Conservation (phyloP, 2,329 filamentous ascomycete species). For the Juglanconis sp. region DNA sequence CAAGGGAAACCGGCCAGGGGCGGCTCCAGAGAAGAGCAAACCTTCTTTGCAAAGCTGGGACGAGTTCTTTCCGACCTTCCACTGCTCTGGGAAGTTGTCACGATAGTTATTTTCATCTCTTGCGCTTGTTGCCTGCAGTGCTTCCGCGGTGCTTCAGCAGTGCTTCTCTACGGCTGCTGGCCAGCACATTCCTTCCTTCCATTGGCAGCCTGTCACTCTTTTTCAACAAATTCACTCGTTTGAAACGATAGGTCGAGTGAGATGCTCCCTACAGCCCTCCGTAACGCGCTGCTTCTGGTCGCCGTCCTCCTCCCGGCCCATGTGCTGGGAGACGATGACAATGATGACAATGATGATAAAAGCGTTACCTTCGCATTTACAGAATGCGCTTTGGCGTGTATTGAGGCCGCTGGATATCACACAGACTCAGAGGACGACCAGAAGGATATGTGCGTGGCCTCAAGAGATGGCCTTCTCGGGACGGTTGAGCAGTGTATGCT, state of each 20-base stretch:
- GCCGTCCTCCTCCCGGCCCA: slow-evolving; percentile 1
- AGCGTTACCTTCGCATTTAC: slow-evolving; percentile 13
- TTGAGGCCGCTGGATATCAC: slow-evolving; percentile 5
- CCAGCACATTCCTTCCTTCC: slow-evolving; percentile 9
- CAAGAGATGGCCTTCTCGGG: slow-evolving; percentile 12
- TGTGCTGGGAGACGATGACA: slow-evolving; percentile 2
- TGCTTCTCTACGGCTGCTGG: slow-evolving; percentile 17
- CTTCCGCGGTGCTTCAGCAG: slow-evolving; percentile 17
- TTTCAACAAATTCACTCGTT: neutral
- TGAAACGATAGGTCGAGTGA: slow-evolving; percentile 1
- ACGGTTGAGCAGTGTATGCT: slow-evolving; percentile 3
- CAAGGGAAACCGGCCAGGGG: neutral
- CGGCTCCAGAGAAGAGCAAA: neutral
- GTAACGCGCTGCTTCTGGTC: slow-evolving; percentile 4
- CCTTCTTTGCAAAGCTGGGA: slow-evolving; percentile 1
- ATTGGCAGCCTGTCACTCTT: slow-evolving; percentile 1
- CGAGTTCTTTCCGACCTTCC: neutral
- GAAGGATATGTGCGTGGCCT: slow-evolving; percentile 14
- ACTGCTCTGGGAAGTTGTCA: slow-evolving; percentile 10
- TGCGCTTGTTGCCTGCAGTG: slow-evolving; percentile 14
- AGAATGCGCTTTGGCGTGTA: slow-evolving; percentile 12
- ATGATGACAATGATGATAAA: neutral
- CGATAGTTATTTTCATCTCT: neutral
- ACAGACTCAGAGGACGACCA: slow-evolving; percentile 13
- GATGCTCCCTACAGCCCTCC: slow-evolving; percentile 11